Conservation (phyloP, 768 basidiomycete species). For the Lentinus brumalis region DNA sequence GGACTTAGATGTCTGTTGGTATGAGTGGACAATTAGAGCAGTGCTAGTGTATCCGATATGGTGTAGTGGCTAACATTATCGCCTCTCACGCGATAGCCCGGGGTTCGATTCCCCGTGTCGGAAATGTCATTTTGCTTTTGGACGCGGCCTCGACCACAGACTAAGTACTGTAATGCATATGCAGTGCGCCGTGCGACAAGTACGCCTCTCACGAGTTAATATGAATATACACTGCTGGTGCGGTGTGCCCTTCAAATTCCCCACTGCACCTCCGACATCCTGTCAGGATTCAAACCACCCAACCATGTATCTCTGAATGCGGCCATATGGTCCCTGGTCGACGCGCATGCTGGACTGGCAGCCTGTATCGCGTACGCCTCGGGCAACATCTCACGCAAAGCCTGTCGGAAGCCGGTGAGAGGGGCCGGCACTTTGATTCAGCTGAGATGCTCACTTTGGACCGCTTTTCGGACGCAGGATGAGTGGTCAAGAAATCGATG, state of each 20-base stretch:
- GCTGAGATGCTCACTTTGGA: slow-evolving; percentile 54
- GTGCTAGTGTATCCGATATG: slow-evolving; percentile 6
- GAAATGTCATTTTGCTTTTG: slow-evolving; percentile 1
- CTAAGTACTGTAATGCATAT: too few relatives aligned
- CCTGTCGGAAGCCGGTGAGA: slow-evolving; percentile 13
- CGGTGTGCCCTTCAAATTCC: too few relatives aligned
- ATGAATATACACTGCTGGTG: too few relatives aligned
- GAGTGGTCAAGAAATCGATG: slow-evolving; percentile 75
- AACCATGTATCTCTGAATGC: slow-evolving; percentile 23
- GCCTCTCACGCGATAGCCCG: slow-evolving; percentile 24
- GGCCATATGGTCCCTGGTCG: slow-evolving; percentile 20
- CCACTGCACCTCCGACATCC: slow-evolving; percentile 18
- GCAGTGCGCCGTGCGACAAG: too few relatives aligned
- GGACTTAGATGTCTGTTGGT: not conserved
- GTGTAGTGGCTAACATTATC: slow-evolving; percentile 24
- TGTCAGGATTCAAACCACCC: slow-evolving; percentile 6
- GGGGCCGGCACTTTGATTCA: not conserved
- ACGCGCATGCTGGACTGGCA: slow-evolving; percentile 56
- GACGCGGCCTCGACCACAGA: too few relatives aligned
- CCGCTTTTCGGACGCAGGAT: slow-evolving; percentile 74
- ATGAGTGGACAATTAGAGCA: not conserved
- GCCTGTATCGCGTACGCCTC: slow-evolving; percentile 58
- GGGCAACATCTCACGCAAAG: slow-evolving; percentile 53
- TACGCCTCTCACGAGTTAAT: too few relatives aligned
- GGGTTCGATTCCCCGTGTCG: slow-evolving; percentile 24